Conservation (phyloP, 805 yeast species). For the Cyberlindnera mycetangii region DNA sequence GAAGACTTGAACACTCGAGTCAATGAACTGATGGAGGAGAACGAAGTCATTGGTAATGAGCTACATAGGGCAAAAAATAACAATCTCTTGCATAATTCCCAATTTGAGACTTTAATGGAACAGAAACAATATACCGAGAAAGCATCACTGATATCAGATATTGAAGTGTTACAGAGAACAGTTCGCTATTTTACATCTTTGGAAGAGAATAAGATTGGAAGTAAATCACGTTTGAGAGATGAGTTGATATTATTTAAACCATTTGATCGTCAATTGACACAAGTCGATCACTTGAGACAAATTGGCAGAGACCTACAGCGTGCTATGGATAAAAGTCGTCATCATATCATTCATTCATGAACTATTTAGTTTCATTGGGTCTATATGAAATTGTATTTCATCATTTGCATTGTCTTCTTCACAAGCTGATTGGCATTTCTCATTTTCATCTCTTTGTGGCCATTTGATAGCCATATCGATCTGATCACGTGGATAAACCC, state of each 20-base stretch:
- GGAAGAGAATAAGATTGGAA: background rate
- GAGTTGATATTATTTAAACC: constrained; percentile 13
- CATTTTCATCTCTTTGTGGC: constrained; percentile 45
- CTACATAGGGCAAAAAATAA: constrained; percentile 29
- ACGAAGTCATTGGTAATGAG: constrained; percentile 26
- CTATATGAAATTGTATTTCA: background rate
- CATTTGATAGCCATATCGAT: constrained; percentile 82
- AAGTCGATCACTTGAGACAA: constrained; percentile 20
- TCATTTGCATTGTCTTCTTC: background rate
- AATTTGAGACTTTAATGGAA: constrained; percentile 33
- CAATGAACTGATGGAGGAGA: constrained; percentile 20
- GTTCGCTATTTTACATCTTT: constrained; percentile 7
- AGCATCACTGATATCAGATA: constrained; percentile 42
- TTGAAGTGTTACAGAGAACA: constrained; percentile 38
- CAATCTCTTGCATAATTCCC: constrained; percentile 26
- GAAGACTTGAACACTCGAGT: constrained; percentile 15
- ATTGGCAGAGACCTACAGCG: constrained; percentile 20
- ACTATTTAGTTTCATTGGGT: background rate
- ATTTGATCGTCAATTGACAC: constrained; percentile 4
- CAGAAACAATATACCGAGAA: constrained; percentile 35
- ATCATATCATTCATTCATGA: constrained; percentile 3
- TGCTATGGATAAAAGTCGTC: constrained; percentile 6
- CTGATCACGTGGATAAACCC: constrained; percentile 59
- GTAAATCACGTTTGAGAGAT: constrained; percentile 11
- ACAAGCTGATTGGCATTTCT: too few species aligned